A percentile compares a stretch with the other conserved stretches of the same genome.
Conservation (phyloP, 2,329 filamentous ascomycete genomes). For the Mariannaea sp. region DNA sequence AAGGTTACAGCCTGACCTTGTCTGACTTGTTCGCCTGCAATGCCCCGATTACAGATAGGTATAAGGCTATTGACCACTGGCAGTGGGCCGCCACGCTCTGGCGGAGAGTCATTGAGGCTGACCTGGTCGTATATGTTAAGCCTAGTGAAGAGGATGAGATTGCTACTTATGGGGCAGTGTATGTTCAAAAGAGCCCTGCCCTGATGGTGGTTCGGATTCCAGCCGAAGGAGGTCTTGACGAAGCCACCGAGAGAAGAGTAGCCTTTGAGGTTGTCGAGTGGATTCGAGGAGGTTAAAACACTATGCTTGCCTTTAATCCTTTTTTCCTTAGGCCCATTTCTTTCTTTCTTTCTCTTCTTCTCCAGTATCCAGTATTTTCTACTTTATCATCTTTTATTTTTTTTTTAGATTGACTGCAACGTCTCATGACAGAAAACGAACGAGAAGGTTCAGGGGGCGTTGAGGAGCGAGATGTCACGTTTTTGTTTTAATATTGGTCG, state of each 20-base stretch:
- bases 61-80: constrained; percentile 89
- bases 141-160: constrained; percentile 44
- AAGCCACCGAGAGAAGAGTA: constrained; percentile 73
- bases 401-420: constrained; percentile 31
- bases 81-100: constrained; percentile 96
- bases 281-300: constrained; percentile 60
- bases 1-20: constrained; percentile 78
- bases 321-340: too few relatives aligned
- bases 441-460: constrained; percentile 8
- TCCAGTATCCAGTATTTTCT: too few relatives aligned
- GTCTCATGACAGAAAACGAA: constrained; percentile 5
- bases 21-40: constrained; percentile 75
- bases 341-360: too few relatives aligned
- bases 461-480: neutral
- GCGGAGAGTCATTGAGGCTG: constrained; percentile 82
- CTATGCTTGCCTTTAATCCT: too few relatives aligned
- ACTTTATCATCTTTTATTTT: too few relatives aligned
- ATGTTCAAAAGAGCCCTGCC: constrained; percentile 57
- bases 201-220: constrained; percentile 60
- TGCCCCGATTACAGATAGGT: constrained; percentile 76
- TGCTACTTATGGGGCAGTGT: constrained; percentile 54
- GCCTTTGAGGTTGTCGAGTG: constrained; percentile 90
- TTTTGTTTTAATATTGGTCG: neutral
- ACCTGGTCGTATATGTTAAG: constrained; percentile 74
- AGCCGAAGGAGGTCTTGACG: constrained; percentile 57